A percentile compares a stretch with the other conserved stretches of the same genome.
These are phyloP conservation scores for Cyclostephanos invisitatus DNA, from an alignment of 108 stramenopile genomes.

Conservation along the genomic window DNA sequence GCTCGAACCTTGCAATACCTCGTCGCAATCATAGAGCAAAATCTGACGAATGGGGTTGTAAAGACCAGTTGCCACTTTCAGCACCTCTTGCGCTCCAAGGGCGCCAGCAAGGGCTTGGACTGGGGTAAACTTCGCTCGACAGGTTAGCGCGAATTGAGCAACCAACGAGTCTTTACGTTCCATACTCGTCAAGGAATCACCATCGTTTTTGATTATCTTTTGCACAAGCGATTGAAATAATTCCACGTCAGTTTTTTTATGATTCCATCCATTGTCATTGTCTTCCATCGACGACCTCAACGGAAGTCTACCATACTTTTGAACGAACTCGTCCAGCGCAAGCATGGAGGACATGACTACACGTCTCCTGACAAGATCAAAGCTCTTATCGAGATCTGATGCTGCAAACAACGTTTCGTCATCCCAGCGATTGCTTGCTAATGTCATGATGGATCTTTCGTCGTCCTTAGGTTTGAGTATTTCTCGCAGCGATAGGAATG, in stretches of 20 bases:
- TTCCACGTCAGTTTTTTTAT: constrained; percentile 44
- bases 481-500: constrained; percentile 60
- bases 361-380: constrained; percentile 60
- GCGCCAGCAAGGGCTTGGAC: constrained; percentile 80
- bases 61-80: constrained; percentile 81
- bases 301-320: constrained; percentile 52
- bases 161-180: constrained; percentile 25
- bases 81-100: constrained; percentile 82
- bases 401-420: constrained; percentile 63
- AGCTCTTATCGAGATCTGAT: constrained; percentile 88
- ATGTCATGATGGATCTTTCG: constrained; percentile 5
- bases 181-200: constrained; percentile 9
- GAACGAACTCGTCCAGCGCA: constrained; percentile 62
- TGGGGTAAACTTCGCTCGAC: constrained; percentile 79
- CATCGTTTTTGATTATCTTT: constrained; percentile 16
- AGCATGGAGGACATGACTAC: constrained; percentile 68
- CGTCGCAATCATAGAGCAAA: constrained; percentile 89
- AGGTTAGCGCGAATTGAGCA: constrained; percentile 51
- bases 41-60: constrained; percentile 88
- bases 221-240: constrained; percentile 35
- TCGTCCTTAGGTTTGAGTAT: constrained; percentile 37
- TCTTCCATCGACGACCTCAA: constrained; percentile 26
- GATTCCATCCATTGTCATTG: constrained; percentile 22
- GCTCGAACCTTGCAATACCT: constrained; percentile 51
- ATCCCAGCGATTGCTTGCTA: constrained; percentile 18